Percentiles rank a stretch among this genome's conserved stretches.
Conservation (phyloP, 306 rosid genomes). For the Mucuna pruriens region DNA sequence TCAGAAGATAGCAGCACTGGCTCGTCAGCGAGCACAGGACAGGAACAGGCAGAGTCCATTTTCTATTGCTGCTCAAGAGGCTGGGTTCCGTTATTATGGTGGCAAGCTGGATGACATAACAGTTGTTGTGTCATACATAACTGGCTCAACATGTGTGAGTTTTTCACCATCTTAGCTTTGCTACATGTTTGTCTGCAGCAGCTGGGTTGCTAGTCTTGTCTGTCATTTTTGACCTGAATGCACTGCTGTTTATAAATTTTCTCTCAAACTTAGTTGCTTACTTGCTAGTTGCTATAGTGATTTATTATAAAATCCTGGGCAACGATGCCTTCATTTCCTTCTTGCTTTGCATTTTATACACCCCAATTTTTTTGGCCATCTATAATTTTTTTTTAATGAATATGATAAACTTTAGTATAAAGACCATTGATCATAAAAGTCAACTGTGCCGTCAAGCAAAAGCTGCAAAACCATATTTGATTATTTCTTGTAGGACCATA, state of each 20-base stretch:
- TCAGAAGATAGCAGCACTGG: conserved; percentile 86
- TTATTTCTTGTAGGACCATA: neutral
- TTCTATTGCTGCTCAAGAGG: conserved; percentile 86
- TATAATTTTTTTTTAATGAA: neutral
- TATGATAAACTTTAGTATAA: neutral
- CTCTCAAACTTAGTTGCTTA: conserved; percentile 19
- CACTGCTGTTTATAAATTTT: neutral
- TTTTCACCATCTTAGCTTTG: conserved; percentile 1
- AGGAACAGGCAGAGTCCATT: conserved; percentile 76
- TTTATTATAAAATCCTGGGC: neutral
- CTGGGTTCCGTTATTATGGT: conserved; percentile 79
- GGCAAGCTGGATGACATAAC: conserved; percentile 96
- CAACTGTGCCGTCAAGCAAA: neutral
- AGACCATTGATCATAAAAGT: neutral
- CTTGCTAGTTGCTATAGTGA: neutral
- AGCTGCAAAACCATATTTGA: neutral
- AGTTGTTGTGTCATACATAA: conserved; percentile 75
- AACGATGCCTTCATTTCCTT: neutral
- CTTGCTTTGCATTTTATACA: neutral
- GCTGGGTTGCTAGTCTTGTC: conserved; percentile 16
- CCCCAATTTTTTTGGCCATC: neutral
- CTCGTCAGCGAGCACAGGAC: conserved; percentile 78
- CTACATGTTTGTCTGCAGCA: neutral
- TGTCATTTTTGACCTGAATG: conserved; percentile 39
- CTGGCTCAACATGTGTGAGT: conserved; percentile 45